phyloP scores from a whole-genome alignment of 2,329 filamentous ascomycete species.

The Orbilia ellipsospora region DNA sequence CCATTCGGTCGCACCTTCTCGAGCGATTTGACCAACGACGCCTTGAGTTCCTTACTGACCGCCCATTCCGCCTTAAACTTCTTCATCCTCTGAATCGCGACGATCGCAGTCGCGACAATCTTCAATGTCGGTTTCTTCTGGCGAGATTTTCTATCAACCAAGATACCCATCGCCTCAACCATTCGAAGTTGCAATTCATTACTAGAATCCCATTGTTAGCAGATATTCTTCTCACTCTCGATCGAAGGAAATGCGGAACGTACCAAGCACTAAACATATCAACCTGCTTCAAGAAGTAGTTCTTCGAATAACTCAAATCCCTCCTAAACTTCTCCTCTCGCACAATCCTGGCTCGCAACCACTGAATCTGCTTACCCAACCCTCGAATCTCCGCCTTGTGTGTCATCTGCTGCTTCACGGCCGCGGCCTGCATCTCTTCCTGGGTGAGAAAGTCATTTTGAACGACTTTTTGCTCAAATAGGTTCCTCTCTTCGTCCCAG shows the following conservation, averaged over 20 bases:
- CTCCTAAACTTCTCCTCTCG: constrained; percentile 83
- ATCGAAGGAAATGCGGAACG: constrained; percentile 63
- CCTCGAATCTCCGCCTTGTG: constrained; percentile 83
- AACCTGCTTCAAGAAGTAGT: constrained; percentile 80
- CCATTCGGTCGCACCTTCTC: constrained; percentile 55
- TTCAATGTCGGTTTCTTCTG: constrained; percentile 65
- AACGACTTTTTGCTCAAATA: constrained; percentile 66
- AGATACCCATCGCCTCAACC: constrained; percentile 82
- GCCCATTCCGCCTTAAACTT: constrained; percentile 67
- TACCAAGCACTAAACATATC: constrained; percentile 91
- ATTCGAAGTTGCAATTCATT: constrained; percentile 91
- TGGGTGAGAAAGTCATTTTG: constrained; percentile 64
- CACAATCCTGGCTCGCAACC: constrained; percentile 82
- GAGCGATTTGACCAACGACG: constrained; percentile 57
- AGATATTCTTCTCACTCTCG: neutral
- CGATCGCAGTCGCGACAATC: constrained; percentile 65
- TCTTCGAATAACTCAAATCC: constrained; percentile 87
- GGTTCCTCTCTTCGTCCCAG: constrained; percentile 60
- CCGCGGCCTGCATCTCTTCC: constrained; percentile 60
- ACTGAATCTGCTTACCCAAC: constrained; percentile 88
- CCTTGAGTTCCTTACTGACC: constrained; percentile 65
- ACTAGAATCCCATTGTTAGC: constrained; percentile 66
- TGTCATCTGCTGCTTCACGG: constrained; percentile 73
- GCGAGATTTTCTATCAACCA: constrained; percentile 64
- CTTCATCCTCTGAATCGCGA: constrained; percentile 68